A percentile compares a stretch with the other conserved stretches of the same genome.
Evolutionary conservation across 2,329 filamentous ascomycete species (phyloP).

Genomic region (Xylaria digitata): DNA sequence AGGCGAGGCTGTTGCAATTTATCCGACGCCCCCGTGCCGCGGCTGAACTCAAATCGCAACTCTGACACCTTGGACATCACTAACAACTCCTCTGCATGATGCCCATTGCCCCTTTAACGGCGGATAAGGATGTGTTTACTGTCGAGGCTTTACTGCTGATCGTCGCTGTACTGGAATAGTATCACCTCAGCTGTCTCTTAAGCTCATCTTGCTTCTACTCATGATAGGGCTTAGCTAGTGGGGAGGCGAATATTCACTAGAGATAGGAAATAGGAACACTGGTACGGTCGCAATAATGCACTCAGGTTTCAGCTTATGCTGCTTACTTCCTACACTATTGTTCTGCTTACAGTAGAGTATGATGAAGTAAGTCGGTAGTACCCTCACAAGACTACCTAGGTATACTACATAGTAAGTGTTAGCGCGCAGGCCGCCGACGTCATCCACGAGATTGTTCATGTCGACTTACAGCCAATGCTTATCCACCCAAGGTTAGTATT

Average conservation of each 20-base stretch:
- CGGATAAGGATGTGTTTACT: background rate
- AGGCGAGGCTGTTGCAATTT: slow-evolving; percentile 7
- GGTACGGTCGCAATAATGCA: background rate
- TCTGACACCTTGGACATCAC: background rate
- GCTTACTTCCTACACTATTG: slow-evolving; percentile 27
- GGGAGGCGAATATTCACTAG: background rate
- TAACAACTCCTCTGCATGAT: background rate
- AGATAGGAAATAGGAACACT: slow-evolving; percentile 1
- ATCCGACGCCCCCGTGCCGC: background rate
- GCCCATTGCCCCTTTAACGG: background rate
- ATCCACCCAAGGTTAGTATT: background rate
- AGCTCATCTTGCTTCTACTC: background rate
- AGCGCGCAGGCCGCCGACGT: slow-evolving; percentile 25
- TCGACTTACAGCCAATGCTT: slow-evolving; percentile 10
- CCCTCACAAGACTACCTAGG: background rate
- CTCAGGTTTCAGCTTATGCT: slow-evolving; percentile 29
- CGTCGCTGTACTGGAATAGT: too few species aligned
- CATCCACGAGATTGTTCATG: slow-evolving; percentile 13
- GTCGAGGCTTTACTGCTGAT: background rate
- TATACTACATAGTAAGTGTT: background rate
- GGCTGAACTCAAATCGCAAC: background rate
- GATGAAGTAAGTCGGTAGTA: slow-evolving; percentile 7
- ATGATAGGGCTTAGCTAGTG: background rate
- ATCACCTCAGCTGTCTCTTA: background rate
- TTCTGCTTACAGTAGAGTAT: slow-evolving; percentile 16